These are phyloP conservation scores for Psilocybe mexicana DNA, from an alignment of 1,284 basidiomycete species.

Conservation along the genomic window DNA sequence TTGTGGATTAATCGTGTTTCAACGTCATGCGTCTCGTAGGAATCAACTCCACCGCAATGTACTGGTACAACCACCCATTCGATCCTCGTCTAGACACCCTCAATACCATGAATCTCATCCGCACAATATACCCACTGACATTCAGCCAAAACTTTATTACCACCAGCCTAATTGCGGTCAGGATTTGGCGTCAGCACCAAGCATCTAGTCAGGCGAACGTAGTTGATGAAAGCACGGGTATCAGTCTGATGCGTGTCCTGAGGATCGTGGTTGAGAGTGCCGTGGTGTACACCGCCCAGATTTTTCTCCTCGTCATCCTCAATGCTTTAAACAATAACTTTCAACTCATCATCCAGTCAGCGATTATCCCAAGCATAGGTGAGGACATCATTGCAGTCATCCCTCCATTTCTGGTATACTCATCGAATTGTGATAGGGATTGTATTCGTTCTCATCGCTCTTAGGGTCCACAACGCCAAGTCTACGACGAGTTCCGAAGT, in stretches of 20 bases:
- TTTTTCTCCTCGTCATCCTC: not conserved
- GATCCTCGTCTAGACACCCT: not conserved
- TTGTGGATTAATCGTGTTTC: not conserved
- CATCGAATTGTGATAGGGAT: not conserved
- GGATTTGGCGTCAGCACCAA: not conserved
- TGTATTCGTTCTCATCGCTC: not conserved
- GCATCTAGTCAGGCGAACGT: not conserved
- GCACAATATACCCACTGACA: not conserved
- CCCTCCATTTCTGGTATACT: not conserved
- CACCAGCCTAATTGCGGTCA: not conserved
- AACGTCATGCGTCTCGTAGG: not conserved
- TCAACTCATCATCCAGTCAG: not conserved
- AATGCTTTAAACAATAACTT: not conserved
- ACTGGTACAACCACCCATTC: not conserved
- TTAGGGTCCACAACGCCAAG: not conserved
- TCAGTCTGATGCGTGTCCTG: not conserved
- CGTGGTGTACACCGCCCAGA: not conserved
- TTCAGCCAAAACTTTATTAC: not conserved
- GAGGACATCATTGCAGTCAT: too few relatives aligned
- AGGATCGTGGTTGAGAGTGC: not conserved
- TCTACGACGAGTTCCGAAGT: too few relatives aligned
- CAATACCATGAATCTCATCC: not conserved
- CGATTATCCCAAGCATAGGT: not conserved
- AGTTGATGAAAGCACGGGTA: not conserved
- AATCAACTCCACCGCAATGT: not conserved